These are phyloP conservation scores for Biscutella auriculata DNA, from an alignment of 441 rosid genomes.

Conservation along the genomic window DNA sequence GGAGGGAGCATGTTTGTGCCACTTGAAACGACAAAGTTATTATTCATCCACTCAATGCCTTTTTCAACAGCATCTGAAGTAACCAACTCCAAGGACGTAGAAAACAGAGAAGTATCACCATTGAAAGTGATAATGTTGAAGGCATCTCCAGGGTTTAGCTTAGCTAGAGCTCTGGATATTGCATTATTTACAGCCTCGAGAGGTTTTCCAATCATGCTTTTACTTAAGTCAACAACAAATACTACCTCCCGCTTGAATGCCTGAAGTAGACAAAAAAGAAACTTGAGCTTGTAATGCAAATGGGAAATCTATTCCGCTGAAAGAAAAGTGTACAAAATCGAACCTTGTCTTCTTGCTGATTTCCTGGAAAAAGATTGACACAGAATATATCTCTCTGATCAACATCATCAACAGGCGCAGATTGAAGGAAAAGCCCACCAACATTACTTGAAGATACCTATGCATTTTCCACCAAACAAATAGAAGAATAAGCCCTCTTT, in stretches of 20 bases:
- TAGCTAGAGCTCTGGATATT: slow-evolving; percentile 38
- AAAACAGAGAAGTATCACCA: slow-evolving; percentile 56
- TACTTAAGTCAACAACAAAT: slow-evolving; percentile 86
- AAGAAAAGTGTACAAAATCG: slow-evolving; percentile 7
- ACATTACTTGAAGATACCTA: slow-evolving; percentile 56
- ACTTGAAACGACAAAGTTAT: slow-evolving; percentile 51
- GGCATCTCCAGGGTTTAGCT: slow-evolving; percentile 61
- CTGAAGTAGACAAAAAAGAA: slow-evolving; percentile 27
- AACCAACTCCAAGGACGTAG: slow-evolving; percentile 60
- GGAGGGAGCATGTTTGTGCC: slow-evolving; percentile 70
- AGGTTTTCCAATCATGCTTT: slow-evolving; percentile 78
- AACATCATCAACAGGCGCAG: slow-evolving; percentile 59
- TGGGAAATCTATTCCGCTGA: background rate
- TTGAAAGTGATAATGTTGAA: slow-evolving; percentile 82
- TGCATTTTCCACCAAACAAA: background rate
- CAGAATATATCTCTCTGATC: slow-evolving; percentile 86
- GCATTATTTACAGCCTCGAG: slow-evolving; percentile 63
- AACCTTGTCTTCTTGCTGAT: slow-evolving; percentile 55
- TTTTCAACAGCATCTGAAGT: slow-evolving; percentile 48
- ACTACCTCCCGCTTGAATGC: slow-evolving; percentile 65
- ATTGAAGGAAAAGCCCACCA: slow-evolving; percentile 76
- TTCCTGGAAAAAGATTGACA: slow-evolving; percentile 63
- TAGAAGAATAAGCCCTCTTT: background rate
- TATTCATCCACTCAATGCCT: slow-evolving; percentile 64
- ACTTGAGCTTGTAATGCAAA: background rate